Evolutionary conservation across 768 basidiomycete species (phyloP).

Genomic region (Pleurotus ostreatus): DNA sequence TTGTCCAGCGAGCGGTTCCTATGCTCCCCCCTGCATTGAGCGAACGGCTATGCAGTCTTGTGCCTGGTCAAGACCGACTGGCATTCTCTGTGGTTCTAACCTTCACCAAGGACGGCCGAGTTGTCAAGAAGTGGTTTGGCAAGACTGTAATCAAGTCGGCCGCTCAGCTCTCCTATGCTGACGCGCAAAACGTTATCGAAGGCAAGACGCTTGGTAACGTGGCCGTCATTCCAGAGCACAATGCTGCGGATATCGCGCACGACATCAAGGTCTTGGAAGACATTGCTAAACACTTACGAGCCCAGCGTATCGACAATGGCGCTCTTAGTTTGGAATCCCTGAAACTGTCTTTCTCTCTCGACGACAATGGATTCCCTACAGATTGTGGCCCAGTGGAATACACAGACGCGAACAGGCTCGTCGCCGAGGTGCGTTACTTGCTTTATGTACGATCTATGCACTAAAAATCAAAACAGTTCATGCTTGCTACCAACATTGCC

Average conservation of each 20-base stretch:
- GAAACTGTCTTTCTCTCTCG: slow-evolving; percentile 73
- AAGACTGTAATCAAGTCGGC: slow-evolving; percentile 91
- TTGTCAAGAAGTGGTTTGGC: slow-evolving; percentile 89
- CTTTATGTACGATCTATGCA: not conserved
- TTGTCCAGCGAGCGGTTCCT: slow-evolving; percentile 92
- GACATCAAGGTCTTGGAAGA: slow-evolving; percentile 71
- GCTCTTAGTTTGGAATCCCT: slow-evolving; percentile 68
- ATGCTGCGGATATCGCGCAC: slow-evolving; percentile 56
- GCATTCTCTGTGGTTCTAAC: slow-evolving; percentile 90
- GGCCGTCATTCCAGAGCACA: slow-evolving; percentile 54
- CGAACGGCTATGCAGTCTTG: slow-evolving; percentile 90
- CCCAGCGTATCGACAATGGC: slow-evolving; percentile 74
- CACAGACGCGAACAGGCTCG: slow-evolving; percentile 71
- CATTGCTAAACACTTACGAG: slow-evolving; percentile 70
- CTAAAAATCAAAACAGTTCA: slow-evolving; percentile 55
- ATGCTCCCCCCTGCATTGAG: slow-evolving; percentile 95
- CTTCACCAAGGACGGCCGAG: slow-evolving; percentile 73
- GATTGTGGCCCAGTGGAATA: slow-evolving; percentile 70
- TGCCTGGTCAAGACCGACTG: slow-evolving; percentile 84
- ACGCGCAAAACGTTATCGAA: slow-evolving; percentile 81
- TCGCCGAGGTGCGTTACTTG: slow-evolving; percentile 75
- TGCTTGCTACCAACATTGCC: slow-evolving; percentile 87
- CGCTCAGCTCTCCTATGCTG: slow-evolving; percentile 77
- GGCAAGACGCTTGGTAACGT: slow-evolving; percentile 56
- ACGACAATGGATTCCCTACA: slow-evolving; percentile 71